Percentiles rank a stretch among this genome's conserved stretches.
These are phyloP conservation scores for Hebeloma cylindrosporum DNA, from an alignment of 768 basidiomycete species.

Conservation along the genomic window DNA sequence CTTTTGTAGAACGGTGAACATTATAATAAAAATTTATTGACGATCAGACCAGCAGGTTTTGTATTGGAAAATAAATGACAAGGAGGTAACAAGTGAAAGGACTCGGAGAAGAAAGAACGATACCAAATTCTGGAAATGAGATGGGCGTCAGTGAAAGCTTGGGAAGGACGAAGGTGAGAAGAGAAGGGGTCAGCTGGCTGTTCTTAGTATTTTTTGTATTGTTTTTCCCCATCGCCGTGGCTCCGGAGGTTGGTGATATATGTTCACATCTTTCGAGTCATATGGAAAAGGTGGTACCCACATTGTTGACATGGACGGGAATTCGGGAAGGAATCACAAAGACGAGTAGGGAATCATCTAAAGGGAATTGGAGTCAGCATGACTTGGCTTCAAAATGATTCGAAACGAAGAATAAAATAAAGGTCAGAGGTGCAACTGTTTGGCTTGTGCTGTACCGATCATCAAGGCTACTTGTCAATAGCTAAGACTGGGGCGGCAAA, in stretches of 20 bases:
- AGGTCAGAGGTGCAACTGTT: slow-evolving; percentile 65
- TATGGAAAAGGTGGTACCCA: slow-evolving; percentile 17
- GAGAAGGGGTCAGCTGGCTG: slow-evolving; percentile 53
- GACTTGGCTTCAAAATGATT: slow-evolving; percentile 3
- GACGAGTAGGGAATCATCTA: slow-evolving; percentile 4
- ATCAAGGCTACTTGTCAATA: slow-evolving; percentile 46
- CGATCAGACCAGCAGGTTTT: too few relatives aligned
- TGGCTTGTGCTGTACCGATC: slow-evolving; percentile 72
- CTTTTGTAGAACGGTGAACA: neutral
- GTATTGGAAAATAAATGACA: too few relatives aligned
- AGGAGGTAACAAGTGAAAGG: slow-evolving; percentile 5
- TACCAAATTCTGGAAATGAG: neutral
- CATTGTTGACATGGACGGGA: slow-evolving; percentile 5
- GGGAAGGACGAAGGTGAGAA: neutral
- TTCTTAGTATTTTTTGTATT: slow-evolving; percentile 55
- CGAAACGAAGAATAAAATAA: slow-evolving; percentile 15
- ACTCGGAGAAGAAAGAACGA: neutral
- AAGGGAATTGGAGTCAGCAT: slow-evolving; percentile 6
- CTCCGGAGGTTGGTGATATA: slow-evolving; percentile 46
- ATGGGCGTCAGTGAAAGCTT: neutral
- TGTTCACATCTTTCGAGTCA: slow-evolving; percentile 42
- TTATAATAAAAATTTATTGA: too few relatives aligned
- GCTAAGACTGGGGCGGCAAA: slow-evolving; percentile 80
- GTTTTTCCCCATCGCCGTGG: slow-evolving; percentile 46
- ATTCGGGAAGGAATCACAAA: neutral